These are phyloP conservation scores for Neostapfia colusana DNA, from an alignment of 176 grass and related monocot genomes.

Conservation along the genomic window DNA sequence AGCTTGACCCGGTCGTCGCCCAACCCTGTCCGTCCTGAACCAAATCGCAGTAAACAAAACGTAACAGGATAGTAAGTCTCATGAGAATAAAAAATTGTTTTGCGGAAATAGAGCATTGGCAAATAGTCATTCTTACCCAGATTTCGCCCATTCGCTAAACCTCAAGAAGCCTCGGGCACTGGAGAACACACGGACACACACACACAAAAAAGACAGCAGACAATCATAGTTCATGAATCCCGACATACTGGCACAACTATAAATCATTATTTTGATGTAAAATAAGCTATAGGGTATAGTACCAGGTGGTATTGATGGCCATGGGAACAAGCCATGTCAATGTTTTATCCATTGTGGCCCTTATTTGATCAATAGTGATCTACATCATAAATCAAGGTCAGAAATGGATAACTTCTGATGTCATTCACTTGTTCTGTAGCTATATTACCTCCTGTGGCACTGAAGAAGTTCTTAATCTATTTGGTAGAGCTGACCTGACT, in stretches of 20 bases:
- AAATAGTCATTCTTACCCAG: slow-evolving; percentile 48
- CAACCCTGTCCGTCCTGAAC: slow-evolving; percentile 55
- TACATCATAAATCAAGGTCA: slow-evolving; percentile 43
- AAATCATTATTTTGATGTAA: not conserved
- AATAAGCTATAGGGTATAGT: not conserved
- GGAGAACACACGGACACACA: slow-evolving; percentile 9
- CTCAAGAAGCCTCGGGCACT: slow-evolving; percentile 64
- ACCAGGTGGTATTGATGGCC: slow-evolving; percentile 75
- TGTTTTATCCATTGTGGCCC: slow-evolving; percentile 64
- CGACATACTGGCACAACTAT: not conserved
- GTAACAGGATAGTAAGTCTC: not conserved
- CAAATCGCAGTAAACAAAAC: slow-evolving; percentile 1
- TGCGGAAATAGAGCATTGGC: not conserved
- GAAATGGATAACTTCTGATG: slow-evolving; percentile 30
- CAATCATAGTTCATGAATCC: not conserved
- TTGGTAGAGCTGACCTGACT: slow-evolving; percentile 62
- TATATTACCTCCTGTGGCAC: slow-evolving; percentile 67
- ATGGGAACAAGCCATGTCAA: slow-evolving; percentile 88
- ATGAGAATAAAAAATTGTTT: slow-evolving; percentile 4
- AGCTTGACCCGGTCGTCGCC: slow-evolving; percentile 39
- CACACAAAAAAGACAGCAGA: not conserved
- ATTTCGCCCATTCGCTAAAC: slow-evolving; percentile 80
- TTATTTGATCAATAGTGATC: slow-evolving; percentile 67
- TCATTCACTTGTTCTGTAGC: not conserved
- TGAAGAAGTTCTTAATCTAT: slow-evolving; percentile 55